phyloP scores from a whole-genome alignment of 768 basidiomycete genomes.

The Candolleomyces aberdarensis region DNA sequence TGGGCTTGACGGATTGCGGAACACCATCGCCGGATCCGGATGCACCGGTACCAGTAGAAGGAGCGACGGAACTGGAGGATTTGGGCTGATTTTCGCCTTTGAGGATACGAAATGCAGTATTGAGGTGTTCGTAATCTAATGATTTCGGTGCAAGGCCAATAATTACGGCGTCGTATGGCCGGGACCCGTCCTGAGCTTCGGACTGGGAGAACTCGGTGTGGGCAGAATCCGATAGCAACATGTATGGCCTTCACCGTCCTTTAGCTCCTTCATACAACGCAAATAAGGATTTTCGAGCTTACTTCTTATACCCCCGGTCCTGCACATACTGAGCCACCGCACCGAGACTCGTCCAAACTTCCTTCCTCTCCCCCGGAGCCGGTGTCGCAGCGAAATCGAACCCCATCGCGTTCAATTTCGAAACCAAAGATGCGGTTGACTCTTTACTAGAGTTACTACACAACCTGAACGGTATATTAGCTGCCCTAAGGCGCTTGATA shows the following conservation, averaged over 20 bases:
- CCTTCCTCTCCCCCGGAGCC: constrained; percentile 20
- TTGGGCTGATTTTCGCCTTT: constrained; percentile 31
- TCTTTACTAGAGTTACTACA: constrained; percentile 76
- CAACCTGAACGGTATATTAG: constrained; percentile 42
- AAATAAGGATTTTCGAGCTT: too few relatives aligned
- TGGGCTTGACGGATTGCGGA: background rate
- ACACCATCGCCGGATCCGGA: constrained; percentile 1
- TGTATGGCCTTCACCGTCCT: constrained; percentile 42
- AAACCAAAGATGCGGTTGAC: constrained; percentile 42
- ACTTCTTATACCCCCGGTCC: constrained; percentile 29
- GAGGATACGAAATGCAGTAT: constrained; percentile 65
- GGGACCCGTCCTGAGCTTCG: background rate
- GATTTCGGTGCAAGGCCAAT: constrained; percentile 53
- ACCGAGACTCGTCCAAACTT: constrained; percentile 65
- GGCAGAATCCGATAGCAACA: constrained; percentile 53
- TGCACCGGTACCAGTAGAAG: background rate
- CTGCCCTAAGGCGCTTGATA: constrained; percentile 31
- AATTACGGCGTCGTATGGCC: constrained; percentile 56
- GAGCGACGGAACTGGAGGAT: background rate
- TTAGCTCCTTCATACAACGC: background rate
- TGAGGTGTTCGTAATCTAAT: constrained; percentile 54
- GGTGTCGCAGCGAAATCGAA: constrained; percentile 33
- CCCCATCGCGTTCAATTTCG: constrained; percentile 43
- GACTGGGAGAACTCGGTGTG: constrained; percentile 29
- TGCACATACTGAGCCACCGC: constrained; percentile 48